Base-by-base conservation (phyloP, 2,329 filamentous ascomycete genomes). In the Fusarium sp. region DNA sequence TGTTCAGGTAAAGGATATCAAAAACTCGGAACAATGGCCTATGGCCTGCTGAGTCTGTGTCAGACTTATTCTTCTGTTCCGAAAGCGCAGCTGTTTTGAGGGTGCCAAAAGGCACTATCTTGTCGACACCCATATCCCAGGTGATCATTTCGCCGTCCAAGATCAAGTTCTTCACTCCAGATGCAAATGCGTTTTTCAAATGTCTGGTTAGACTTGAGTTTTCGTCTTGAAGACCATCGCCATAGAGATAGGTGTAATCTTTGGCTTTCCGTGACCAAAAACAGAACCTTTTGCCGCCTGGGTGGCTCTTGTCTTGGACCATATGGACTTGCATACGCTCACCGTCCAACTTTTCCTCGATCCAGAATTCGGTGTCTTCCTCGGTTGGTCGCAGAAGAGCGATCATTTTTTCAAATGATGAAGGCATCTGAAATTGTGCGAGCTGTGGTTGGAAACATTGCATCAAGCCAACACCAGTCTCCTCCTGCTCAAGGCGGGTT, bases 131-230 rank as follows among this genome's bases (percentile, higher is more conserved):
- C 69, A 95, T 93, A 79, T 98, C 94, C 96, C 96, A 99, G 1
- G 95, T 98, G 66, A 99, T 95, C 96, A 99, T 99, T 81, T 99
- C 96, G 15, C 96, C 96, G 78, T 99, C 96, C 1, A 99, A 87
- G 56, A 99, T 98, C 73, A 98, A 88, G 79, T 94, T 98, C 22
- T 92, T 88, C 1, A 98, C 94, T 4, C 92, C 91, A 2, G 90
- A 85, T 5, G 91, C 86, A 80, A 99, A 98, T 0, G 94, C 94
- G 45, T 90, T 87, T 59, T 90, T 90, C 26, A 98, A 85, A 79
- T 97, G 92, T 39, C 94, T 89, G 0, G 96, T 98, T 59, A 98
- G 82, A 12, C 95, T 91, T 13, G 93, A 92, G 45, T 91, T 90
- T 11, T 92, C 88, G 73, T 97, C 94, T 52, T 91, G 83, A 22